phyloP scores from a whole-genome alignment of 2,329 filamentous ascomycete genomes.

The Cladophialophora psammophila region DNA sequence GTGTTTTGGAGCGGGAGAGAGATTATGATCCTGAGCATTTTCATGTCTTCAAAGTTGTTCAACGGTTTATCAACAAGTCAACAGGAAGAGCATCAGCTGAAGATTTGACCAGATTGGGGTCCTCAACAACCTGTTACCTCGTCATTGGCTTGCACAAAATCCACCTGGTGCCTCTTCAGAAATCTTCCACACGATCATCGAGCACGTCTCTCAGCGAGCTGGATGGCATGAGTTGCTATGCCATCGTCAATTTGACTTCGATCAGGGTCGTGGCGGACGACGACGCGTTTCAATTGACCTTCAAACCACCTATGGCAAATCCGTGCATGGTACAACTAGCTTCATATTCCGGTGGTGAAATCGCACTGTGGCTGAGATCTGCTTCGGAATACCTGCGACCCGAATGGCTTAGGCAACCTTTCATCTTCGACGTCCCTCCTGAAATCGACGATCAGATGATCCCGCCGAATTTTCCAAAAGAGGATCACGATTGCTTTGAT shows the following conservation, averaged over 20 bases:
- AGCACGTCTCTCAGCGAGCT: slow-evolving; percentile 61
- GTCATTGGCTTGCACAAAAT: slow-evolving; percentile 74
- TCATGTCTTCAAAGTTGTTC: slow-evolving; percentile 72
- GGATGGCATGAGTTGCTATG: slow-evolving; percentile 63
- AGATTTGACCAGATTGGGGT: slow-evolving; percentile 69
- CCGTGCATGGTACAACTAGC: slow-evolving; percentile 67
- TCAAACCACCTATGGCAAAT: slow-evolving; percentile 65
- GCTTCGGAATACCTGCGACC: slow-evolving; percentile 70
- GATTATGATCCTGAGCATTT: slow-evolving; percentile 74
- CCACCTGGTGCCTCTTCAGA: slow-evolving; percentile 71
- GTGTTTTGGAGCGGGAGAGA: slow-evolving; percentile 68
- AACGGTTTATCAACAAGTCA: slow-evolving; percentile 65
- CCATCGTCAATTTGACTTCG: slow-evolving; percentile 68
- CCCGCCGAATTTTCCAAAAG: slow-evolving; percentile 57
- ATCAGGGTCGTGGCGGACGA: slow-evolving; percentile 67
- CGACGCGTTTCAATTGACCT: slow-evolving; percentile 71
- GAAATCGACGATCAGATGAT: slow-evolving; percentile 61
- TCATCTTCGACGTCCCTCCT: slow-evolving; percentile 66
- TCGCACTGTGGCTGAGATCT: slow-evolving; percentile 67
- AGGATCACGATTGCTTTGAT: slow-evolving; percentile 68
- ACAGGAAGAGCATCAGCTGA: slow-evolving; percentile 67
- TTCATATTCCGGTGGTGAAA: slow-evolving; percentile 69
- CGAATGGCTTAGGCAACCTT: slow-evolving; percentile 69
- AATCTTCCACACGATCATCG: slow-evolving; percentile 61
- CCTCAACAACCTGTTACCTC: slow-evolving; percentile 69